Percentiles rank a stretch among this genome's conserved stretches.
Conservation (phyloP, 257 asterid species). For the Anisodus acutangulus region DNA sequence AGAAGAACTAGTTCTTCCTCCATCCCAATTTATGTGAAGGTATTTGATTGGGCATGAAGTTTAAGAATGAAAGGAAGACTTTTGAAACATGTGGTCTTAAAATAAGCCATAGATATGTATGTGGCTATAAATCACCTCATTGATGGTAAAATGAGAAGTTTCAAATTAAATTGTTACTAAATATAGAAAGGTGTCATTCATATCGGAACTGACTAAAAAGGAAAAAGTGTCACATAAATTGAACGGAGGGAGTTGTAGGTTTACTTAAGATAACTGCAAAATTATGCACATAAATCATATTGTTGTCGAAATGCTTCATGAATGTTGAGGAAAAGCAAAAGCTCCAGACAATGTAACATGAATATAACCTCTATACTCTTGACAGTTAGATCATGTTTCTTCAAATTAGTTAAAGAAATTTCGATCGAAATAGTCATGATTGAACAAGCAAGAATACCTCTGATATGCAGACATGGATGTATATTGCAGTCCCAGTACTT, state of each 20-base stretch:
- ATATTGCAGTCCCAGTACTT: constrained; percentile 64
- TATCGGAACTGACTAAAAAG: too few species aligned
- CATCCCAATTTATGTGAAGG: too few species aligned
- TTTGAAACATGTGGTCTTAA: too few species aligned
- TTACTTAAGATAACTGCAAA: background rate
- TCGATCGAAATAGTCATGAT: background rate
- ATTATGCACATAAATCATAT: background rate
- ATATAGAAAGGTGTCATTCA: too few species aligned
- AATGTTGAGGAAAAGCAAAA: background rate
- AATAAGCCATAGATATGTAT: too few species aligned
- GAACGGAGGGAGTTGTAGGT: background rate
- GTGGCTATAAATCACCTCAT: too few species aligned
- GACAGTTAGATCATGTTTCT: background rate
- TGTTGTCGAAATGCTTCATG: background rate
- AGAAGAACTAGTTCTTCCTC: background rate
- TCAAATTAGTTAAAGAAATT: background rate
- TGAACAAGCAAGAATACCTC: background rate
- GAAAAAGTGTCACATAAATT: too few species aligned
- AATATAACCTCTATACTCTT: constrained; percentile 5
- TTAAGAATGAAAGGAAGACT: too few species aligned
- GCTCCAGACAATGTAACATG: background rate
- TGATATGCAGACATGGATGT: constrained; percentile 85
- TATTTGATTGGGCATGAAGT: too few species aligned
- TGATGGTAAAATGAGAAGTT: too few species aligned
- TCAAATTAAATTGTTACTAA: too few species aligned